Evolutionary conservation across 495 filamentous ascomycete genomes (phyloP).

Genomic region (Podospora anserina): DNA sequence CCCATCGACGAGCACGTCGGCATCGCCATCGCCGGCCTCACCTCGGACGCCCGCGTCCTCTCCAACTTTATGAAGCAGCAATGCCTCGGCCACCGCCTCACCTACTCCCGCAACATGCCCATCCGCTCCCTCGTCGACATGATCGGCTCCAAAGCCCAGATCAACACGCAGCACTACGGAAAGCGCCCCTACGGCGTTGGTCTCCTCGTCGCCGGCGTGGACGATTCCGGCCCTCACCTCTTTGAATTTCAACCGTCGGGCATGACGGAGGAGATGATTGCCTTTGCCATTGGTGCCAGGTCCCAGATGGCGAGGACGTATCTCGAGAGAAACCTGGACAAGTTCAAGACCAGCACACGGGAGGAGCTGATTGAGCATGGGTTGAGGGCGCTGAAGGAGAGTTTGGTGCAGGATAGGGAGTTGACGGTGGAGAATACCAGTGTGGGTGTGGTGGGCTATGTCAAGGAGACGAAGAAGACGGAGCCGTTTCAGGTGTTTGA

Average conservation of each 20-base stretch:
- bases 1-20: slow-evolving; percentile 93
- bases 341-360: slow-evolving; percentile 65
- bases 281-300: slow-evolving; percentile 90
- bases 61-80: slow-evolving; percentile 99
- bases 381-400: slow-evolving; percentile 89
- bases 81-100: slow-evolving; percentile 89
- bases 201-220: slow-evolving; percentile 87
- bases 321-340: slow-evolving; percentile 83
- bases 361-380: slow-evolving; percentile 92
- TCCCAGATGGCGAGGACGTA: slow-evolving; percentile 98
- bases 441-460: slow-evolving; percentile 73
- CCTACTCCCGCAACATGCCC: slow-evolving; percentile 89
- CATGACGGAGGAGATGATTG: slow-evolving; percentile 93
- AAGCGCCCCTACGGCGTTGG: slow-evolving; percentile 96
- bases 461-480: slow-evolving; percentile 45
- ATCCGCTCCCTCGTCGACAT: slow-evolving; percentile 80
- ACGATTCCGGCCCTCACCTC: slow-evolving; percentile 87
- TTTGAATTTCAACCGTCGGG: slow-evolving; percentile 98
- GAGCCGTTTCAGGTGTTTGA: slow-evolving; percentile 93
- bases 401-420: slow-evolving; percentile 93
- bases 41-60: slow-evolving; percentile 96
- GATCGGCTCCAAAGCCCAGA: slow-evolving; percentile 94
- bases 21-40: slow-evolving; percentile 92
- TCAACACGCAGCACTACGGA: slow-evolving; percentile 96
- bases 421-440: slow-evolving; percentile 94